Evolutionary conservation across 1,139 yeast genomes (phyloP), one percentile per base, ranked within the genome.

Genomic region (Debaryomyces psychrophilus): DNA sequence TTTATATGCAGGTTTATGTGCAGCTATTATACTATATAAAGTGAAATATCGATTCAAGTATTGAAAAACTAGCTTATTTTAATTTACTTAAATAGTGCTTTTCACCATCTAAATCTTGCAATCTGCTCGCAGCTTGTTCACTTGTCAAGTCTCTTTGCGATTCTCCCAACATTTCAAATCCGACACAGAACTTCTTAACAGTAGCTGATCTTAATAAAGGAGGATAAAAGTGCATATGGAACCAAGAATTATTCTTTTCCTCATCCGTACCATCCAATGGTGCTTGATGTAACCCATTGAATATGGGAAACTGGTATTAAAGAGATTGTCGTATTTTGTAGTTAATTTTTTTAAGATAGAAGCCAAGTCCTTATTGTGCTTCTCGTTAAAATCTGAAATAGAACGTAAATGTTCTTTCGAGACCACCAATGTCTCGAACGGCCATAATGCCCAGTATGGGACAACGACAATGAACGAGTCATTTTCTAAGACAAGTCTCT

Each of bases 371-470:
- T 47, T 43, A 50, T 73, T 76, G 52, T 85, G 83, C 49, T 69
- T 65, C 3, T 67, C 72, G 23, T 65, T 67, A 53, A 86, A 78
- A 29, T 81, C 81, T 31, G 67, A 65, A 17, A 85, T 61, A 22
- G 84, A 79, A 29, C 76, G 67, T 47, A 83, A 67, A 50, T 82
- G 85, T 31, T 69, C 67, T 56, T 81, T 81, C 20, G 89, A 62
- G 8, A 85, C 67, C 34, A 86, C 69, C 65, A 86, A 67, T 5
- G 88, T 82, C 64, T 86, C 90, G 62, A 84, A 86, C 6, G 93
- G 93, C 92, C 93, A 86, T 41, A 83, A 74, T 3, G 92, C 93
- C 93, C 93, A 86, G 65, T 82, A 86, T 41, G 93, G 92, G 11
- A 86, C 90, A 12, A 85, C 82, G n/a, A 79, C 87, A 31, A 85